Conservation (phyloP, 164 flowering plant genomes). For the Tinospora cordifolia region DNA sequence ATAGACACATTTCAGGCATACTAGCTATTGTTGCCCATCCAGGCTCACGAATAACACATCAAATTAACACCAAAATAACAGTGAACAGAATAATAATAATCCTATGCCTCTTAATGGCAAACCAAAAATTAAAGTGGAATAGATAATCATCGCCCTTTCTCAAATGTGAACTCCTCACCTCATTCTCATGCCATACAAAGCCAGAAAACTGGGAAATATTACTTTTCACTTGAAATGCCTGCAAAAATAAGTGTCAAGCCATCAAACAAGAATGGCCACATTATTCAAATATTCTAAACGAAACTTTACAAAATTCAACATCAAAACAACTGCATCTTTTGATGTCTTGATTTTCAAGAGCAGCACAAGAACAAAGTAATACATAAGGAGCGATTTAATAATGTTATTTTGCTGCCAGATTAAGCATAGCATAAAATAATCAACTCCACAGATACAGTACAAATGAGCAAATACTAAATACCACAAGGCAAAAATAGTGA, state of each 20-base stretch:
- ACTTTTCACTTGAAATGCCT: constrained; percentile 66
- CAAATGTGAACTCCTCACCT: constrained; percentile 38
- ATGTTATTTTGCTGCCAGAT: background rate
- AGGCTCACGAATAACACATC: background rate
- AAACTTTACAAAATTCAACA: background rate
- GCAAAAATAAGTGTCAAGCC: constrained; percentile 15
- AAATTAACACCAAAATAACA: background rate
- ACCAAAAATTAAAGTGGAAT: background rate
- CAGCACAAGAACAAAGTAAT: background rate
- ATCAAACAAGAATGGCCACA: background rate
- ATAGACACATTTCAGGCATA: background rate
- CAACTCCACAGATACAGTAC: background rate
- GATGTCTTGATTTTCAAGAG: background rate
- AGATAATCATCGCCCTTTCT: background rate
- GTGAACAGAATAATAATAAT: background rate
- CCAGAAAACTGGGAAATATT: constrained; percentile 86
- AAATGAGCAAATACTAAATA: background rate
- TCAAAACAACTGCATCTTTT: background rate
- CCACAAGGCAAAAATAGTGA: too few species aligned
- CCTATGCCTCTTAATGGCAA: background rate
- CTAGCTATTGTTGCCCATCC: background rate
- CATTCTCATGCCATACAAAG: constrained; percentile 82
- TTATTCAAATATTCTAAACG: background rate
- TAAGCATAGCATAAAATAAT: background rate
- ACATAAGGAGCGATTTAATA: background rate